Evolutionary conservation across 495 filamentous ascomycete species (phyloP), one percentile per base, ranked within the genome.

Genomic region (Penicillium silybi): DNA sequence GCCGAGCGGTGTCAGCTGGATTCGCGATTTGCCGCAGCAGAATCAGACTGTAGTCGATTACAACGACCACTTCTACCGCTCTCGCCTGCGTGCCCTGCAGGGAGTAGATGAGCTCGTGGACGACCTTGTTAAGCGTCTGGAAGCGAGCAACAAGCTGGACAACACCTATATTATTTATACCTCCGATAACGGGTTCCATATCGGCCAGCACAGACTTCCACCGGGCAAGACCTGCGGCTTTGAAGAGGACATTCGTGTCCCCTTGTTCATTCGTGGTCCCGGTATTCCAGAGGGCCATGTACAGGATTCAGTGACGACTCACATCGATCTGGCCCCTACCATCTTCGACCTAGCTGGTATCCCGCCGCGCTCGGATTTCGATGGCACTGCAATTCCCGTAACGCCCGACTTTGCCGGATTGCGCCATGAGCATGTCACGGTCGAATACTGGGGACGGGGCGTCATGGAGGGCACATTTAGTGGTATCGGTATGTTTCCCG

Each of bases 151-250:
- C 15, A 54, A 85, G 26, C 63, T 87, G 7, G 82, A 87, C 10
- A 80, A 87, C 53, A 89, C 86, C 0, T 89, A 83, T 51, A 76
- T 90, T 41, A 74, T 90, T 44, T 89, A 85, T 61, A 85, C 85
- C 1, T 84, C 81, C 0, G 87, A 89, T 56, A 89, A 90, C 54
- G 86, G 87, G 0, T 89, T 84, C 63, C 85, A 89, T 54, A 86
- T 89, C 46, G 81, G 85, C 20, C 86, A 89, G 54, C 86, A 90
- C 59, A 77, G 87, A 5, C 57, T 89, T 26, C 81, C 82, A 10
- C 85, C 86, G 2, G 87, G 86, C 2, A 90, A 90, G 66, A 76
- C 81, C 27, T 85, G 81, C 48, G 84, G 84, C 1, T 89, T 81
- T 46, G 85, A 89, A 54, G 84, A 88, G 61, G 87, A 90, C 57